These are phyloP conservation scores for Acanthamoeba castellanii DNA, from an alignment of 208 protist species.

Conservation along the genomic window DNA sequence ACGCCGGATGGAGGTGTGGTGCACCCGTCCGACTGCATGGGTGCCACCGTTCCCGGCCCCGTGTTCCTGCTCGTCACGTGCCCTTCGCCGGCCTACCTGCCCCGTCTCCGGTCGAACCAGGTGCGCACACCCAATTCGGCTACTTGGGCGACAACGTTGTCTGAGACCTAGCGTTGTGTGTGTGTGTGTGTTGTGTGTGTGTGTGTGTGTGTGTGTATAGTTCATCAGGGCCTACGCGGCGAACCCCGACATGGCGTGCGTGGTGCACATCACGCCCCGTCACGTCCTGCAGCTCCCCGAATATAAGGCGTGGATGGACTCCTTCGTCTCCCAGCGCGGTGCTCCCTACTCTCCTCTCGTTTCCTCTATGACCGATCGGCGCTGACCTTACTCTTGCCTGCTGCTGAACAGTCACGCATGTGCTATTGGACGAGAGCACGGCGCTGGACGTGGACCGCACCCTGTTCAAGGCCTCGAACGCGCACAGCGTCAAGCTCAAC, in stretches of 20 bases:
- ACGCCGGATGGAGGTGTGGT: background rate
- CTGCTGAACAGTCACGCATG: background rate
- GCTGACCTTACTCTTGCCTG: background rate
- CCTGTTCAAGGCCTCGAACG: background rate
- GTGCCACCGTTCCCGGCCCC: background rate
- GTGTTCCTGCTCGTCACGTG: slow-evolving; percentile 15
- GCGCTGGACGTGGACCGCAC: background rate
- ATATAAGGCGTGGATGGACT: background rate
- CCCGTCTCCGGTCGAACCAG: background rate
- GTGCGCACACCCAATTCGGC: background rate
- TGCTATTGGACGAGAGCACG: background rate
- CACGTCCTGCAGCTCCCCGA: background rate
- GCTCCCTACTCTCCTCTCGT: background rate
- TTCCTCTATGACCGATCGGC: background rate
- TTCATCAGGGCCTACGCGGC: background rate
- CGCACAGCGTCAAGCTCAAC: background rate
- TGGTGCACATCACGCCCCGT: background rate
- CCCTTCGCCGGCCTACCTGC: background rate
- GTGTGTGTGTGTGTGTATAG: too few relatives aligned
- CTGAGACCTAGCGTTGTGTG: background rate
- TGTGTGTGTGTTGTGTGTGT: background rate
- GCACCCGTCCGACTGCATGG: slow-evolving; percentile 28
- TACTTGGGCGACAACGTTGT: background rate
- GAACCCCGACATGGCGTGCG: background rate
- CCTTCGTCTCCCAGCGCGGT: background rate